Conservation (phyloP, 2,329 filamentous ascomycete species). For the Rhinocladiella mackenziei region DNA sequence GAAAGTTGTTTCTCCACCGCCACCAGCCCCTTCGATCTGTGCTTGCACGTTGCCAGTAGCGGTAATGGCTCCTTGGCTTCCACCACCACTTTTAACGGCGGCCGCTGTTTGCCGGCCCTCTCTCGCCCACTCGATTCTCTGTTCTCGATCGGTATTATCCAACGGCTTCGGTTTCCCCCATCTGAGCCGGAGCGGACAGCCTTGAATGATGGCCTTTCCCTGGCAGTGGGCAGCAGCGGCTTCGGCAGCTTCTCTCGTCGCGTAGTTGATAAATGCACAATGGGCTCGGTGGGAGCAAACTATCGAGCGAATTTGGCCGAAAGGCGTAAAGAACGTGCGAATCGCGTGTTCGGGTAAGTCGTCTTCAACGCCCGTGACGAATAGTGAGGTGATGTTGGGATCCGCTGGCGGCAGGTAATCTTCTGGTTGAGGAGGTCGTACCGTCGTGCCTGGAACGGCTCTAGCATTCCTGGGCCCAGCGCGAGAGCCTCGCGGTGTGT, state of each 20-base stretch:
- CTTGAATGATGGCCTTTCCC: conserved; percentile 82
- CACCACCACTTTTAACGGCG: conserved; percentile 41
- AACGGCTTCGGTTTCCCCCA: conserved; percentile 93
- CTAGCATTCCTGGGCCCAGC: conserved; percentile 50
- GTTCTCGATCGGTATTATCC: conserved; percentile 84
- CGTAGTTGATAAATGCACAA: conserved; percentile 94
- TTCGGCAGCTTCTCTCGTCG: conserved; percentile 78
- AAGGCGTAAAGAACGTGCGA: conserved; percentile 81
- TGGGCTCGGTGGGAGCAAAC: conserved; percentile 97
- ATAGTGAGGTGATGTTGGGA: conserved; percentile 82
- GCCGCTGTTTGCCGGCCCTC: conserved; percentile 65
- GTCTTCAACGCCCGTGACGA: conserved; percentile 92
- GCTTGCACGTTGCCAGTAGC: conserved; percentile 33
- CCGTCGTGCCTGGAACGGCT: conserved; percentile 64
- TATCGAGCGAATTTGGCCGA: conserved; percentile 85
- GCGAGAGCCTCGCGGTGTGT: conserved; percentile 41
- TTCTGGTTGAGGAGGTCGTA: conserved; percentile 73
- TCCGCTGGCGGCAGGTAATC: conserved; percentile 85
- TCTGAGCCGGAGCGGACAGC: conserved; percentile 81
- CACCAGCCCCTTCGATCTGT: conserved; percentile 42
- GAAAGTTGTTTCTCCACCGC: conserved; percentile 36
- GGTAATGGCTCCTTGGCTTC: conserved; percentile 26
- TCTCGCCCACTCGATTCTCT: conserved; percentile 73
- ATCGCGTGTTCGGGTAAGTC: conserved; percentile 90
- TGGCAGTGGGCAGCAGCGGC: conserved; percentile 78